Base-by-base conservation (phyloP, 257 asterid species). In the Gardenia jasminoides region DNA sequence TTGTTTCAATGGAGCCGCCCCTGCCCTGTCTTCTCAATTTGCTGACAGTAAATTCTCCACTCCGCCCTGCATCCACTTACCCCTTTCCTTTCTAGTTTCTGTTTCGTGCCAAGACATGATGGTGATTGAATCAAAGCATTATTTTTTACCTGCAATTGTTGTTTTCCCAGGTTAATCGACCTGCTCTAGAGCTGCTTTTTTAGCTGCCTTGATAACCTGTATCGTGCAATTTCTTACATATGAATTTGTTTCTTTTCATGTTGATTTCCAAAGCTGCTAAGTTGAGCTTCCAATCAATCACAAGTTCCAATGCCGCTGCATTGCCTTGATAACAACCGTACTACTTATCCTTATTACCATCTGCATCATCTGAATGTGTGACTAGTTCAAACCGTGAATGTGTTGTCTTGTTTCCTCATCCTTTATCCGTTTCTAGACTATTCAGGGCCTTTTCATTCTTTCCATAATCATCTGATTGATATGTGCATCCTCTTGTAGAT, bases 21-120 rank as follows among this genome's bases (percentile, higher is more conserved):
- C 86, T 85, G 88, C 90, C 75, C 20, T 80, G 76, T 93, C 98
- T 76, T 83, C 94, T 82, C 88, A 92, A 87, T 94, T 65, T 43
- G 93, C 97, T 74, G 98, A 94, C 85, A 94, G 98, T 94, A 91
- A 89, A 84, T 54, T 78, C 85, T 76, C 12, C 33, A 24, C 67
- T 62, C 48, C 12, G 59, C n/a, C 7, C 13, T 78, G 43, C 41
- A 26, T 31, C 44, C 22, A 33, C 48, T 26, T 81, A 39, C 59
- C 20, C 16, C 75, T 16, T 64, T 82, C 58, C 74, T 46, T n/a
- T 12, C 70, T 68, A 44, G 10, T 11, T 39, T 59, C 54, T 36
- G 10, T 12, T 16, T 41, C 24, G 22, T 61, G 83, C 11, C 20
- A 41, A 30, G 67, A 24, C 47, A 72, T 8, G 67, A 43, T 16